Conservation (phyloP, 1,139 yeast species). For the Tardiomyces blankii region DNA sequence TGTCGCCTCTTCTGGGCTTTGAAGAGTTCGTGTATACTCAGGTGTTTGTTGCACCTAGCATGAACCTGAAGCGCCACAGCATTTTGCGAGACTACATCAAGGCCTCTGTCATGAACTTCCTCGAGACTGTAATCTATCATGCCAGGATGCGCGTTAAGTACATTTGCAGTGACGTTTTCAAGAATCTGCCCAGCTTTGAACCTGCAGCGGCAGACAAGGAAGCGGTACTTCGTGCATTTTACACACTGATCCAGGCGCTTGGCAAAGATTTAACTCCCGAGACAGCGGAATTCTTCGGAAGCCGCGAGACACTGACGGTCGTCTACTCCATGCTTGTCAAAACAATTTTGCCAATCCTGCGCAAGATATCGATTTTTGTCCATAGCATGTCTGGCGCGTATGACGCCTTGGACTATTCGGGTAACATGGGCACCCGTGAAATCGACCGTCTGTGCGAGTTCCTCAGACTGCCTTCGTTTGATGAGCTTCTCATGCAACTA, state of each 20-base stretch:
- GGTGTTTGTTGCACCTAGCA: too few relatives aligned
- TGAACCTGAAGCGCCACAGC: too few relatives aligned
- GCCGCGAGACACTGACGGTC: neutral
- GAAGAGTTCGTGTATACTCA: too few relatives aligned
- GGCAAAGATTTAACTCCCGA: neutral
- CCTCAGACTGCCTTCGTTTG: constrained; percentile 39
- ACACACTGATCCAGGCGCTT: neutral
- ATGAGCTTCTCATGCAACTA: constrained; percentile 17
- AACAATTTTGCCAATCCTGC: constrained; percentile 52
- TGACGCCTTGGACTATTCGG: constrained; percentile 28
- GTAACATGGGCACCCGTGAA: constrained; percentile 30
- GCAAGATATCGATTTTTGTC: constrained; percentile 53
- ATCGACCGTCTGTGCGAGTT: constrained; percentile 46
- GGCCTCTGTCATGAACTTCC: too few relatives aligned
- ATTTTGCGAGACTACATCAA: too few relatives aligned
- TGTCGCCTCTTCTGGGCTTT: too few relatives aligned
- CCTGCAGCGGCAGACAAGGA: too few relatives aligned
- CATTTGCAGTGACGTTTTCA: too few relatives aligned
- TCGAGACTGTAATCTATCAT: too few relatives aligned
- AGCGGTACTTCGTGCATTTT: too few relatives aligned
- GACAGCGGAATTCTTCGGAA: neutral
- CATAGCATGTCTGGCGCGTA: constrained; percentile 43
- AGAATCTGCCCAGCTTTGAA: too few relatives aligned
- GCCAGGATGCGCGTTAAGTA: too few relatives aligned
- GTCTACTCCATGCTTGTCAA: constrained; percentile 44